Conservation (phyloP, 257 asterid genomes). For the Solanum corneliomulleri region DNA sequence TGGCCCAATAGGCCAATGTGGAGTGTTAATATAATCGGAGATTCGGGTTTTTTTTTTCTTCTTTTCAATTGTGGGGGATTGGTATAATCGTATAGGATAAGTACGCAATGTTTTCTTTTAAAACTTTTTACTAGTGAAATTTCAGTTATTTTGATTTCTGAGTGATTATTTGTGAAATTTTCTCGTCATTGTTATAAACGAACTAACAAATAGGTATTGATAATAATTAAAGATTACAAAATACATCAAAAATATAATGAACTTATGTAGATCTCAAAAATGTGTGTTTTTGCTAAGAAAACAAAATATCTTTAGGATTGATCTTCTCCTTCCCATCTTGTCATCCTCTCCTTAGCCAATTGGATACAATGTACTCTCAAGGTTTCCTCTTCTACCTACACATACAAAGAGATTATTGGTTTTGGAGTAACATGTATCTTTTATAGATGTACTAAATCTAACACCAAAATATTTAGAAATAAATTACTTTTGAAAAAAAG, state of each 20-base stretch:
- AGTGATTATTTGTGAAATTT: not conserved
- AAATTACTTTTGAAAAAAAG: not conserved
- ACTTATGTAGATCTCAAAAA: not conserved
- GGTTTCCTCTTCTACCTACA: constrained; percentile 48
- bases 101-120: not conserved
- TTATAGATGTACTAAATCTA: not conserved
- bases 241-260: not conserved
- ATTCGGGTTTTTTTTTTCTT: not conserved
- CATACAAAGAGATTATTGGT: not conserved
- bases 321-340: not conserved
- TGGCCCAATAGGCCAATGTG: constrained; percentile 17
- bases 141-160: not conserved
- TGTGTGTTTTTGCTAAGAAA: not conserved
- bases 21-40: constrained; percentile 29
- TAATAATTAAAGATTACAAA: not conserved
- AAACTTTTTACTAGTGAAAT: not conserved
- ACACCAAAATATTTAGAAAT: not conserved
- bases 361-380: constrained; percentile 36
- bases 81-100: constrained; percentile 11
- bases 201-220: not conserved
- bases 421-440: not conserved
- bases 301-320: not conserved
- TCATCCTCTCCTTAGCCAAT: constrained; percentile 7
- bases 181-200: not conserved
- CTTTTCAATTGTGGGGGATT: constrained; percentile 13